Base-by-base conservation (phyloP, 2,329 filamentous ascomycete species). In the Mollisia scopiformis region DNA sequence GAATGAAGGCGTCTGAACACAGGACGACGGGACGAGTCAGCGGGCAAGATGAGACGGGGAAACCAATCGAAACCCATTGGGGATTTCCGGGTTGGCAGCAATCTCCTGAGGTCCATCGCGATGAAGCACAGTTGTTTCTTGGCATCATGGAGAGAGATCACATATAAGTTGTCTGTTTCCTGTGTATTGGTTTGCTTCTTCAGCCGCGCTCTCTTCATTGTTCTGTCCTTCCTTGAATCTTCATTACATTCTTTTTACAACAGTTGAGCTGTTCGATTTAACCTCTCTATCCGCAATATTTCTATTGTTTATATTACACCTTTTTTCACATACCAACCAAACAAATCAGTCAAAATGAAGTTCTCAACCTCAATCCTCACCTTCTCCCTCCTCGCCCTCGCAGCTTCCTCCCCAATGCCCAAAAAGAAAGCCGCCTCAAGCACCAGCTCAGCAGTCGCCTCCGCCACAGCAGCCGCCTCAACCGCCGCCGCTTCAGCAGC, bases 301-400 rank as follows among this genome's bases (percentile, higher is more conserved):
- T 67, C 57, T 62, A 59, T 60, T 69, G 60, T 66, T 63, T 61
- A 68, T 66, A 66, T 64, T 56, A 49, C 30, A 57, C 39, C 58
- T 58, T 43, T 47, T 53, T 64, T 67, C 67, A 37, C 53, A 56
- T 21, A 33, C 31, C 57, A 54, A 49, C 14, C 31, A 56, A 58
- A n/a, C 33, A 16, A 57, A 62, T 51, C 41, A 33, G 33, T 59
- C 59, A 68, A 61, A 28, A 71, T 77, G 75, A 74, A 74, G 66
- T 76, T 77, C 71, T 72, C 73, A 14, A 55, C 70, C 13, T 53
- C 75, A 62, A 57, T 71, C 58, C 30, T 70, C 52, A 55, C 75
- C 52, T 57, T 68, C 39, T 55, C 52, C 41, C 55, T 71, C 33
- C 35, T 69, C 43, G 63, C 65, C 19, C 64, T 74, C 49, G 68